Evolutionary conservation across 257 asterid species (phyloP), one percentile per base, ranked within the genome.

Genomic region (Jaltomata sinuosa): DNA sequence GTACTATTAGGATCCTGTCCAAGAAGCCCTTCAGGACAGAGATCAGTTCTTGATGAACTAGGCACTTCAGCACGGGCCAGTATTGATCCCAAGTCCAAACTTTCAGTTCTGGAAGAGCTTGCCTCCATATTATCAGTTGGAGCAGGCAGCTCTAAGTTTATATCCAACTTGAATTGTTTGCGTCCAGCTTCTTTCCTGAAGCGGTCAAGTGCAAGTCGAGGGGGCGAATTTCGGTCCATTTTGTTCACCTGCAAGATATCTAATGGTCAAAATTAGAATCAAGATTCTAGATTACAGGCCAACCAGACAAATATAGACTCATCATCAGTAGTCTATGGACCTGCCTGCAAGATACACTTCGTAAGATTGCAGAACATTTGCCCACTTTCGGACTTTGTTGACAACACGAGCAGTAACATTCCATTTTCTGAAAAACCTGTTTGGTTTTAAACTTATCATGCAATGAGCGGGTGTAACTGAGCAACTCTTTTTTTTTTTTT

Each of bases 61-160:
- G 89, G 87, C 64, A 79, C 92, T 82, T 91, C 93, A 40, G 93
- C 88, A 82, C 88, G 90, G 25, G 87, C 90, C 19, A 91, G 82
- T 54, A 89, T 87, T 34, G 82, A 69, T 83, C 93, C 97, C 91
- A 92, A 87, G 64, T 94, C 99, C 87, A 95, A 84, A 90, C 97
- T 94, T 88, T 94, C 92, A 62, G 99, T 95, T 85, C 90, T 90
- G 27, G 99, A 93, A 68, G 93, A 89, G 89, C 87, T 88, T 32
- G 89, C 90, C 27, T 88, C 89, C 11, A 52, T 67, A 22, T 89
- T 84, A 53, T 90, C 91, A 32, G 85, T 85, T 36, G 86, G 78
- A 79, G 91, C 86, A 19, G 88, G 92, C 54, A 83, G 86, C 89
- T 89, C 90, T 79, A 91, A 84, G 89, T 91, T 93, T 52, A 87